Evolutionary conservation across 2,329 filamentous ascomycete genomes (phyloP).

Genomic region (Aspergillus amoenus): DNA sequence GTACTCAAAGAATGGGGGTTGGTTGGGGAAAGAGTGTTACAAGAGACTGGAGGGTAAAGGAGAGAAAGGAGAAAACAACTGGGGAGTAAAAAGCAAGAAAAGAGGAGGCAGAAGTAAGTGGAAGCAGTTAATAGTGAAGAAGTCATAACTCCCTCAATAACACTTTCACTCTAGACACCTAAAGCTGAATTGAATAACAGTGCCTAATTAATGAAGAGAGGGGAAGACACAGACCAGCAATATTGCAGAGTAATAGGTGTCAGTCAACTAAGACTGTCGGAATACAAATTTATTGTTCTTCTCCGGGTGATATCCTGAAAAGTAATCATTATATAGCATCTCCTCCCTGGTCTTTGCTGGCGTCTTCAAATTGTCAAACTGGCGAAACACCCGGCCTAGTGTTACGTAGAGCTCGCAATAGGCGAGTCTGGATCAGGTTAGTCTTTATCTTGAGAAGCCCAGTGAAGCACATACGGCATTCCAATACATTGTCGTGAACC

Average conservation of each 20-base stretch:
- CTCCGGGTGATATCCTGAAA: conserved; percentile 23
- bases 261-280: background rate
- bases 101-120: background rate
- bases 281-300: conserved; percentile 24
- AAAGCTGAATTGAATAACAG: background rate
- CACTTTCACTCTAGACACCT: background rate
- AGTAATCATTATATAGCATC: conserved; percentile 31
- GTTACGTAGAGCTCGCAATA: conserved; percentile 37
- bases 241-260: background rate
- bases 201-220: background rate
- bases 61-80: background rate
- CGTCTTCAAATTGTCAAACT: conserved; percentile 26
- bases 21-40: background rate
- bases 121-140: background rate
- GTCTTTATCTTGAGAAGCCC: background rate
- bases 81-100: background rate
- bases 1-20: background rate
- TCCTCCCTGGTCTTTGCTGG: conserved; percentile 20
- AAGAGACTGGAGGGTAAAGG: too few species aligned
- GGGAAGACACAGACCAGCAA: background rate
- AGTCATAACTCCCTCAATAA: background rate
- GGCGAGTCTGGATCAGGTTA: conserved; percentile 24
- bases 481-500: conserved; percentile 36
- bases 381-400: conserved; percentile 30
- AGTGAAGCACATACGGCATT: conserved; percentile 27